These are phyloP conservation scores for Termitomyces sp. DNA, from an alignment of 768 basidiomycete species.

Conservation along the genomic window DNA sequence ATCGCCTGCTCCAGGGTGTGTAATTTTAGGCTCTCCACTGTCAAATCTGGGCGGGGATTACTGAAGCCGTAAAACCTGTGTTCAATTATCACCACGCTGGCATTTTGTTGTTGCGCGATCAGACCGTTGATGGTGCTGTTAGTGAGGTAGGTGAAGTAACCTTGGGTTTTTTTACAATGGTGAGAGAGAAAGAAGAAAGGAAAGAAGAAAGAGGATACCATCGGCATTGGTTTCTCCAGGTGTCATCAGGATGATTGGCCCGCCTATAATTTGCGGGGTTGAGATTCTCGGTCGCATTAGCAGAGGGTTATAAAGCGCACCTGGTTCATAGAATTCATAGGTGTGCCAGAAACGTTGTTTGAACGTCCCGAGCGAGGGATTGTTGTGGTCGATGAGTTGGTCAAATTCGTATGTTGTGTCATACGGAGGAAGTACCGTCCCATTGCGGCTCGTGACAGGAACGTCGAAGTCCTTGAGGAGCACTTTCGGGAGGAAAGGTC, in stretches of 20 bases:
- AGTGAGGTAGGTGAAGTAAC: conserved; percentile 51
- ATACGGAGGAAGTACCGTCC: conserved; percentile 39
- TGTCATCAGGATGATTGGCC: conserved; percentile 59
- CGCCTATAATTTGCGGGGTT: conserved; percentile 26
- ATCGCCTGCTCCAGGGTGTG: conserved; percentile 73
- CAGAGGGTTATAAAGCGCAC: conserved; percentile 19
- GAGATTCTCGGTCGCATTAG: not conserved
- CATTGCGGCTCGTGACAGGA: conserved; percentile 37
- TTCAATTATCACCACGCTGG: conserved; percentile 57
- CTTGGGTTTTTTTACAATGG: conserved; percentile 16
- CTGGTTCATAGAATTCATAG: conserved; percentile 57
- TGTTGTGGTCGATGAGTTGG: conserved; percentile 49
- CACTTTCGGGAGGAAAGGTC: conserved; percentile 30
- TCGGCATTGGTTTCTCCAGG: conserved; percentile 61
- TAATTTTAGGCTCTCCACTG: conserved; percentile 45
- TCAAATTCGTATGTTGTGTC: conserved; percentile 50
- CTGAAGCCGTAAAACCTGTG: conserved; percentile 74
- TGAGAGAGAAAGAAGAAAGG: not conserved
- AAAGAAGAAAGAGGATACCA: conserved; percentile 23
- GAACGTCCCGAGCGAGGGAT: conserved; percentile 62
- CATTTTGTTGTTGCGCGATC: conserved; percentile 60
- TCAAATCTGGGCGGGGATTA: conserved; percentile 60
- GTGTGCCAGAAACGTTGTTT: conserved; percentile 70
- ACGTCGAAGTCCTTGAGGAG: conserved; percentile 15
- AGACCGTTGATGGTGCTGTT: conserved; percentile 58